Conservation (phyloP, 495 filamentous ascomycete species). For the Penicillium goetzii region DNA sequence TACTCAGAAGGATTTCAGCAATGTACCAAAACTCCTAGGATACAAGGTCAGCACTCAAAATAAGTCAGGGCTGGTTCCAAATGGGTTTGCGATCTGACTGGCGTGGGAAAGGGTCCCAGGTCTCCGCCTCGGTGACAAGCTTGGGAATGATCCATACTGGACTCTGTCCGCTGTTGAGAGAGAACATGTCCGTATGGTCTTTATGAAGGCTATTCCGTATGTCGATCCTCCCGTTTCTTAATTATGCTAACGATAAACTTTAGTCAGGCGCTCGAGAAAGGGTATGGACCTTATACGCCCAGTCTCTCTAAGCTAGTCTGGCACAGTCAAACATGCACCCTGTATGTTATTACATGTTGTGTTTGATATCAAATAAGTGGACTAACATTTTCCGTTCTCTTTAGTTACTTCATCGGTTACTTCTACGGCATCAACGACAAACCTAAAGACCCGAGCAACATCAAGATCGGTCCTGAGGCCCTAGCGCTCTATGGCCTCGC, state of each 20-base stretch:
- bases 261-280: constrained; percentile 17
- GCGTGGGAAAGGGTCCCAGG: constrained; percentile 23
- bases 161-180: constrained; percentile 15
- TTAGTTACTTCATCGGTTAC: constrained; percentile 22
- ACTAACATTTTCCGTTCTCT: constrained; percentile 11
- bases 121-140: constrained; percentile 21
- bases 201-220: constrained; percentile 23
- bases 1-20: constrained; percentile 12
- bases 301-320: constrained; percentile 17
- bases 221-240: constrained; percentile 15
- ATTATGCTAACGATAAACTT: constrained; percentile 17
- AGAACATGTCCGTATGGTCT: constrained; percentile 19
- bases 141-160: constrained; percentile 16
- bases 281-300: constrained; percentile 12
- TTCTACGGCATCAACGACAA: constrained; percentile 10
- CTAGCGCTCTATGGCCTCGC: constrained; percentile 19
- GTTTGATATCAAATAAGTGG: constrained; percentile 11
- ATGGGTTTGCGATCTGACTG: constrained; percentile 22
- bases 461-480: constrained; percentile 13
- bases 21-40: constrained; percentile 21
- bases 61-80: constrained; percentile 19
- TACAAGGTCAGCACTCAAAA: constrained; percentile 17
- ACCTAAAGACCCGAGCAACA: constrained; percentile 11
- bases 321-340: constrained; percentile 17
- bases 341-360: constrained; percentile 22